Percentiles rank a stretch among this genome's conserved stretches.
These are phyloP conservation scores for Tetrapyrgos nigripes DNA, from an alignment of 1,284 basidiomycete species.

Conservation along the genomic window DNA sequence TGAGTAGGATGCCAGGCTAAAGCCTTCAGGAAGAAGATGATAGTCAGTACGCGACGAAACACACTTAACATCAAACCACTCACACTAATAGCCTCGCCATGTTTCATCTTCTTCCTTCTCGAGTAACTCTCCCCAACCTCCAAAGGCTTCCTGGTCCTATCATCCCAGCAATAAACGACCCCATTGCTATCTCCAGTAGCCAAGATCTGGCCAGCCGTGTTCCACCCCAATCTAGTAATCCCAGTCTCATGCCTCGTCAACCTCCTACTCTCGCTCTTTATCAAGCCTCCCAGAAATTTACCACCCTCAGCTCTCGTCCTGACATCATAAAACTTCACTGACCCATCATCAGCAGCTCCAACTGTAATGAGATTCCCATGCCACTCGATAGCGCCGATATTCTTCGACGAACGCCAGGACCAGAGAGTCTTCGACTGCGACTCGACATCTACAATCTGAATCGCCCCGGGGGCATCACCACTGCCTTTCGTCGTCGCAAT, in stretches of 20 bases:
- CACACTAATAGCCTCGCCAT: conserved; percentile 63
- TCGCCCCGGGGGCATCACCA: conserved; percentile 17
- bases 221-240: conserved; percentile 57
- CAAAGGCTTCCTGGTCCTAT: conserved; percentile 50
- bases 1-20: conserved; percentile 95
- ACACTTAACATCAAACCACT: conserved; percentile 16
- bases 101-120: conserved; percentile 63
- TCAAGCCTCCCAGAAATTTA: conserved; percentile 43
- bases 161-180: conserved; percentile 59
- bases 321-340: conserved; percentile 60
- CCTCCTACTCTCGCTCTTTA: conserved; percentile 58
- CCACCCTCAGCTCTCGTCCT: conserved; percentile 33
- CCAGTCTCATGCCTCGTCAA: conserved; percentile 56
- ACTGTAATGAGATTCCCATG: conserved; percentile 53
- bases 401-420: conserved; percentile 49
- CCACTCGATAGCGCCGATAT: conserved; percentile 54
- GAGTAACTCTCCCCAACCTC: conserved; percentile 62
- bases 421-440: conserved; percentile 47
- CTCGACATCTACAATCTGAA: conserved; percentile 59
- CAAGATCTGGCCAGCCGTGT: conserved; percentile 51
- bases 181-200: conserved; percentile 62
- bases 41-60: background rate
- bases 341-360: conserved; percentile 51
- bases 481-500: conserved; percentile 52
- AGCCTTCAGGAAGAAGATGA: conserved; percentile 55